Base-by-base conservation (phyloP, 352 stramenopile species). In the Globisporangium echinulatum region DNA sequence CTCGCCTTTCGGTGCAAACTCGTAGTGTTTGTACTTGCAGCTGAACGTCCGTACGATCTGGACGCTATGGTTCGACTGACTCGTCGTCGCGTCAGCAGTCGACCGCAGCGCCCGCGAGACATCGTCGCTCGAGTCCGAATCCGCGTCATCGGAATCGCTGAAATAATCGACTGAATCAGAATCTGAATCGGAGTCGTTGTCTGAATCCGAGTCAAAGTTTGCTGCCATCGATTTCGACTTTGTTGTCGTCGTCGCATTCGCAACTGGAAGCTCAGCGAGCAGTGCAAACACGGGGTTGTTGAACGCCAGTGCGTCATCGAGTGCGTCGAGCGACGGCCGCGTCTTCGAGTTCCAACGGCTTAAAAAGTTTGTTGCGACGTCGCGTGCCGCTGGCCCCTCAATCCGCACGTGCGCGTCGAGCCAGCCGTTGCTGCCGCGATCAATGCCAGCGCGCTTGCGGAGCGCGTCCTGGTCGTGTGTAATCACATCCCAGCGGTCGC, bases 21-120 rank as follows among this genome's bases (percentile, higher is more conserved):
- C 63, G 54, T 86, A 87, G 50, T 56, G 68, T 51, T 70, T 56
- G 58, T 77, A 77, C 49, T 68, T 64, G 51, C 75, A 83, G 59
- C 74, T 85, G 66, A 82, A 88, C 1, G 79, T 88, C 36, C 72
- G 73, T 6, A 79, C 68, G 56, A 87, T 69, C 56, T 88, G 76
- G 3, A 86, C 56, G 38, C 68, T 79, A 14, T 80, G 64, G 55
- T 52, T 13, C 60, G 67, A 5, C 51, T 58, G 7, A 15, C 25
- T 43, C 40, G 40, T 44, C 40, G 40, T 44, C 7, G 7, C 40
- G 40, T 13, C 11, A 13, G 40, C 40, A 44, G 40, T 44, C 7
- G 40, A 44, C 7, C 40, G 40, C 40, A 44, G 40, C 40, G 11
- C 7, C 11, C 40, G 40, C 7, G 75, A 1, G 46, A 85, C 72